A percentile compares a stretch with the other conserved stretches of the same genome.
phyloP scores from a whole-genome alignment of 352 stramenopile species.

The Blastocystis hominis region DNA sequence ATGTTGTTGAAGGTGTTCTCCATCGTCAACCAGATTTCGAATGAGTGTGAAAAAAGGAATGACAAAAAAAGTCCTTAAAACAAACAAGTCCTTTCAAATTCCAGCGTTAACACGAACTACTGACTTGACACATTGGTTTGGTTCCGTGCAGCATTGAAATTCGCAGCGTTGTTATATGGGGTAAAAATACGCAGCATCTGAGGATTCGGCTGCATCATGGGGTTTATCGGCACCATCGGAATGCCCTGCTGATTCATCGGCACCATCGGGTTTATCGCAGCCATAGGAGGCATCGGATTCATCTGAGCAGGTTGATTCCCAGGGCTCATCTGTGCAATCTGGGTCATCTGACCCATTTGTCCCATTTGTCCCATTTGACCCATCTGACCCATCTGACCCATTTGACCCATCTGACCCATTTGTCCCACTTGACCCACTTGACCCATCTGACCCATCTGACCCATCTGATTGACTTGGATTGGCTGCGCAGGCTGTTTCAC shows the following conservation, averaged over 20 bases:
- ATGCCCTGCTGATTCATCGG: neutral
- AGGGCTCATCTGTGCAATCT: too few species aligned
- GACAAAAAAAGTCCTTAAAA: neutral
- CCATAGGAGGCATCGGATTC: neutral
- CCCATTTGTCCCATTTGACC: too few species aligned
- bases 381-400: neutral
- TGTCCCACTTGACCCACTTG: neutral
- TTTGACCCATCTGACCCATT: neutral
- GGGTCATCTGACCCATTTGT: too few species aligned
- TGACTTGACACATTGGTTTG: neutral
- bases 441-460: too few species aligned
- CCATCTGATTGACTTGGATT: too few species aligned
- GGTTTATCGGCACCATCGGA: neutral
- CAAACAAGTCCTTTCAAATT: neutral
- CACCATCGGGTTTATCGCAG: neutral
- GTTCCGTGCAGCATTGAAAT: neutral
- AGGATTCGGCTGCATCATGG: neutral
- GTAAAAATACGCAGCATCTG: neutral
- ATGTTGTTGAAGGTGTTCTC: slow-evolving; percentile 50
- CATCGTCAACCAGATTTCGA: neutral
- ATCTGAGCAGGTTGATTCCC: neutral
- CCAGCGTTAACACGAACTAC: neutral
- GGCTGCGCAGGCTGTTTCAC: neutral
- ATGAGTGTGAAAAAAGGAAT: neutral
- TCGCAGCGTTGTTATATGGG: neutral